Percentiles rank a stretch among this genome's conserved stretches.
Evolutionary conservation across 192 early-diverging fungal species (phyloP).

Genomic region (Backusella sp.): DNA sequence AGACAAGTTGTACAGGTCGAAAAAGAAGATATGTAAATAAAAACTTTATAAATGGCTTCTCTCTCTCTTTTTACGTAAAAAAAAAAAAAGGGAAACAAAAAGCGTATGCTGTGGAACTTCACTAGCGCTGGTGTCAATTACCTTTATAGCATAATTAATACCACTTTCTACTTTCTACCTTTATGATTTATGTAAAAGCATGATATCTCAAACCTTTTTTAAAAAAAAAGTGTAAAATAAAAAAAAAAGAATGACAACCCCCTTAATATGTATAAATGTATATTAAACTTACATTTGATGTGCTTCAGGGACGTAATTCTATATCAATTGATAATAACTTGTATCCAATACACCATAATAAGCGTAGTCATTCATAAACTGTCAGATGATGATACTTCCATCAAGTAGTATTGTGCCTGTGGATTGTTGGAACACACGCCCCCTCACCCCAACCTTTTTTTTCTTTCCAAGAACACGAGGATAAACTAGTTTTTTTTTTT

Average conservation of each 20-base stretch:
- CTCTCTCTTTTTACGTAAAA: no score
- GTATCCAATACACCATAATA: background rate
- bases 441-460: background rate
- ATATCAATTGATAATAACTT: background rate
- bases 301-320: background rate
- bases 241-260: background rate
- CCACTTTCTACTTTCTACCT: background rate
- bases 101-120: no score
- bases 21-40: background rate
- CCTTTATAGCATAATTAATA: background rate
- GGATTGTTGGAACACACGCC: background rate
- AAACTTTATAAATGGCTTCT: no score
- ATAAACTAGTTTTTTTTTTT: background rate
- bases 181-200: background rate
- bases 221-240: no score
- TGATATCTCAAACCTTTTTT: background rate
- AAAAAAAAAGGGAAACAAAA: no score
- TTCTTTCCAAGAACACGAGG: background rate
- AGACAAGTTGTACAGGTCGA: no score
- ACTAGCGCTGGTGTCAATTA: background rate
- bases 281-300: background rate
- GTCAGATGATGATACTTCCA: background rate
- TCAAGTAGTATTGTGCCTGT: background rate
- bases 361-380: background rate
- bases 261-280: background rate